These are phyloP conservation scores for Verticillium longisporum DNA, from an alignment of 2,329 filamentous ascomycete species.

Conservation along the genomic window DNA sequence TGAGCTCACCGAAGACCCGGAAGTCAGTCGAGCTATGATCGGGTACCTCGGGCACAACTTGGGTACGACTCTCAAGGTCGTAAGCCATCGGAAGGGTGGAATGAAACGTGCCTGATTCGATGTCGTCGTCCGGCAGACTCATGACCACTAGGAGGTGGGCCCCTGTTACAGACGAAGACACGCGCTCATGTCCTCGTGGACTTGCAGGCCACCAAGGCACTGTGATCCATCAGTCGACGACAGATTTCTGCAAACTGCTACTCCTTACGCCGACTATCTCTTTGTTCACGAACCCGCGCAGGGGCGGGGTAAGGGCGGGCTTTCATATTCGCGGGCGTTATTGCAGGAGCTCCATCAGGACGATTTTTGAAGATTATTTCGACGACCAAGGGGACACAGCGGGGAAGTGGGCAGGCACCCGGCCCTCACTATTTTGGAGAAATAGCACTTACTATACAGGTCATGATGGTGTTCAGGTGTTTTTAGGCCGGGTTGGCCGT, in stretches of 20 bases:
- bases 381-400: neutral
- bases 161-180: neutral
- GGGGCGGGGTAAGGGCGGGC: too few relatives aligned
- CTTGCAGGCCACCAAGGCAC: too few relatives aligned
- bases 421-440: neutral
- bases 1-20: slow-evolving; percentile 30
- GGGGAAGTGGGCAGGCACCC: neutral
- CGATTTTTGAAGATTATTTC: neutral
- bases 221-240: too few relatives aligned
- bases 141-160: neutral
- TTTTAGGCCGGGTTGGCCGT: neutral
- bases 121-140: neutral
- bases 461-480: neutral
- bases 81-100: slow-evolving; percentile 26
- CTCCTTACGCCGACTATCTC: neutral
- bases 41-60: slow-evolving; percentile 36
- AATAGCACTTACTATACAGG: neutral
- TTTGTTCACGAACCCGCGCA: neutral
- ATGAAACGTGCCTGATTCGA: slow-evolving; percentile 17
- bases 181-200: too few relatives aligned
- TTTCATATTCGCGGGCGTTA: neutral
- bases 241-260: too few relatives aligned
- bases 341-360: neutral
- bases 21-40: slow-evolving; percentile 37
- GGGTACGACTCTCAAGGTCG: slow-evolving; percentile 32